Base-by-base conservation (phyloP, 2,329 filamentous ascomycete species). In the Calonectria henricotiae region DNA sequence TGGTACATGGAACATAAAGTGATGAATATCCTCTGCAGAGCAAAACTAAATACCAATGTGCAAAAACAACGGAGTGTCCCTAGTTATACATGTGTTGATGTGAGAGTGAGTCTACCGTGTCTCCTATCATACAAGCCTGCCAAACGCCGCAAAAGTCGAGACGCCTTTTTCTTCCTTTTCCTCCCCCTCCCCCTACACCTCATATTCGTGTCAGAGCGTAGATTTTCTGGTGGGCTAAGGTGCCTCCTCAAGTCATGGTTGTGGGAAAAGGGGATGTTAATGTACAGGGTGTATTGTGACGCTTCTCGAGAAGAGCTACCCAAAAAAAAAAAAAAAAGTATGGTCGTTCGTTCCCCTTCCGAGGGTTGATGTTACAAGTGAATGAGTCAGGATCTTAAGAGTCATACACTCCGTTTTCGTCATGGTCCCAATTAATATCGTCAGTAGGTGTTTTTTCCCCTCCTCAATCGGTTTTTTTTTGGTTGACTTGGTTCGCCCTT, bases 141-240 rank as follows among this genome's bases (percentile, higher is more conserved):
- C 47, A 63, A 67, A 70, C 68, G 68, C 68, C 68, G 17, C 63
- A 49, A 61, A 62, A 27, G 30, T 62, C 27, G 62, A 65, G 51
- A 35, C 65, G 32, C 49, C 39, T 44, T 8, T 8, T 27, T 20
- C 25, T 7, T 7, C 20, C 7, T 32, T 30, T 30, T 35, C 46
- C 20, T 17, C 35, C 37, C 32, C 15, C 11, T 23, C 20, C 20
- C 46, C 39, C 65, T 25, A 44, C 13, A 12, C 46, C 37, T 58
- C 46, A 58, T 39, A 41, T 23, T 58, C 51, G 8, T 43, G 11
- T 65, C 12, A 15, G 20, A 43, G 27, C 32, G 17, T 58, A 47
- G n/a, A 39, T 13, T 46, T 65, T 43, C 35, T 25, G 44, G 55
- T 20, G 43, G 60, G 41, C 30, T 35, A 32, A 35, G 60, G 49